These are phyloP conservation scores for Bryum argenteum DNA, from an alignment of 225 moss, liverwort and hornwort species.

Conservation along the genomic window DNA sequence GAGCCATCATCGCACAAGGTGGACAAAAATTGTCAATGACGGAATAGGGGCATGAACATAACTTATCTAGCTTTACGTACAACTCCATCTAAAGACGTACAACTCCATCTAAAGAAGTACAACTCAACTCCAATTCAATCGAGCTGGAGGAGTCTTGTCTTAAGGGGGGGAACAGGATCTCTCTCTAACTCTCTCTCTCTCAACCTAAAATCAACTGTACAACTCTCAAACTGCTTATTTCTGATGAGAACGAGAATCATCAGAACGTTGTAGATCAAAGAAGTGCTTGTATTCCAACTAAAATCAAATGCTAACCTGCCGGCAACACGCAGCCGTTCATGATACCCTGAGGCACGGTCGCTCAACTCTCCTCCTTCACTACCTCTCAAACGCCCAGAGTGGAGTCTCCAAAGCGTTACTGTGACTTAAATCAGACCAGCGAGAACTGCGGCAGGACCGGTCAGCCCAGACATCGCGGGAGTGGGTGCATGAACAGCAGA, in stretches of 20 bases:
- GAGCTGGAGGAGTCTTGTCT: slow-evolving; percentile 45
- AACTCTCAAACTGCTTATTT: slow-evolving; percentile 39
- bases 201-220: slow-evolving; percentile 51
- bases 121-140: slow-evolving; percentile 41
- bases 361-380: slow-evolving; percentile 33
- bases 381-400: slow-evolving; percentile 18
- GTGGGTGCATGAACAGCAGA: slow-evolving; percentile 44
- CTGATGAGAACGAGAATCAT: slow-evolving; percentile 38
- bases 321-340: slow-evolving; percentile 25
- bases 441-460: slow-evolving; percentile 85
- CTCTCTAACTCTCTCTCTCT: not conserved
- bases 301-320: slow-evolving; percentile 33
- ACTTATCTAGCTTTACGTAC: slow-evolving; percentile 44
- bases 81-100: slow-evolving; percentile 49
- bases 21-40: slow-evolving; percentile 49
- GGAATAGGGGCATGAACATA: slow-evolving; percentile 46
- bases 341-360: slow-evolving; percentile 23
- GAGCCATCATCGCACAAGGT: slow-evolving; percentile 28
- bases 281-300: slow-evolving; percentile 34
- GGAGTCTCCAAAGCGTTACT: slow-evolving; percentile 18
- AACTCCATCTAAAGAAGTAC: slow-evolving; percentile 48
- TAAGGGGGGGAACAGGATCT: slow-evolving; percentile 43
- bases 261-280: slow-evolving; percentile 44
- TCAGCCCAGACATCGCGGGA: slow-evolving; percentile 66
- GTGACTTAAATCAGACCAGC: slow-evolving; percentile 72